Base-by-base conservation (phyloP, 2,329 filamentous ascomycete species). In the Zopfia rhizophila region DNA sequence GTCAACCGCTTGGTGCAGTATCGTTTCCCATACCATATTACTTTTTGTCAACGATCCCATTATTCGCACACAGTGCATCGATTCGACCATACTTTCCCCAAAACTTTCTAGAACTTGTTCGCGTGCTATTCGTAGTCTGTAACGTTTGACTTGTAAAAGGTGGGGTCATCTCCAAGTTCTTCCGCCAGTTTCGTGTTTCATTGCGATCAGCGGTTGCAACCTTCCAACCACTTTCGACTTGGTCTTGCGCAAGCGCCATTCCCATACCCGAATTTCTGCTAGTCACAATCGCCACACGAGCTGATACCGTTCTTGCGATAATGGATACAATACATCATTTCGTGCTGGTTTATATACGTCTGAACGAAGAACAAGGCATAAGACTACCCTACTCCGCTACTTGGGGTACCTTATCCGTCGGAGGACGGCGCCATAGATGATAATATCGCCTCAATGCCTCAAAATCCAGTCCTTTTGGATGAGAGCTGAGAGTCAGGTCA, bases 31-130 rank as follows among this genome's bases (percentile, higher is more conserved):
- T 21, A 23, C 3, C 25, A 33, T 14, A 7, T 19, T 7, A 55
- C 58, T 58, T 58, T 27, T 46, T 63, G 55, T 82, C 79, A 2
- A 78, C 73, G 27, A 79, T 76, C 8, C 78, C 81, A 1, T 79
- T 79, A 56, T 82, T 82, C 12, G 77, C 75, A 22, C 76, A 76
- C 1, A 82, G 58, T 0, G 73, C 75, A 66, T 82, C 79, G 17
- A 83, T 69, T 3, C 76, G 70, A 0, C 75, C 75, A 60, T 74
- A 78, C 21, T 65, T 68, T 7, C 67, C 53, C 65, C 71, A 79
- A 0, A n/a, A 78, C 76, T 8, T 69, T 46, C 16, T 68, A 60
- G 55, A 82, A 82, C 22, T 71, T 71, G 5, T 53, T 40, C 0
- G 76, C 75, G 44, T 81, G 77, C 72, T 74, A 13, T 69, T 62